Evolutionary conservation across 2,329 filamentous ascomycete species (phyloP), one percentile per base, ranked within the genome.

Genomic region (Phaeoacremonium minimum): DNA sequence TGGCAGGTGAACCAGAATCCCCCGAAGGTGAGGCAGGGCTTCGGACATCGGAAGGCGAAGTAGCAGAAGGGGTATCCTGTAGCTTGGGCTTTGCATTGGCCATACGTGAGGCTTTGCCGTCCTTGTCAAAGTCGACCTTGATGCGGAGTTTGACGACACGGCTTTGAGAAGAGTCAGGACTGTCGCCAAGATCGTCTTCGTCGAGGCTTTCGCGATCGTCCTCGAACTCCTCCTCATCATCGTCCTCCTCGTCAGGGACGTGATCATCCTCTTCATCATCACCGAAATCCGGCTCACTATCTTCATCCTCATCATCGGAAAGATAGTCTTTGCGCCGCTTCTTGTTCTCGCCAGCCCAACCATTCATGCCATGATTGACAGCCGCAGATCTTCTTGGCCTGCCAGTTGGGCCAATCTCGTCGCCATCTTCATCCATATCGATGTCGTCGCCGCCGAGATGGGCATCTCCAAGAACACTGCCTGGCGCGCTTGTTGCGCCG

Each of bases 241-340:
- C 79, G 7, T 75, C 71, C 7, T 67, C 66, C 30, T 75, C 75
- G 35, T 77, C 69, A 0, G 77, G 75, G 14, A 83, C 70, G 35
- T 86, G 81, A 6, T 82, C 82, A 17, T 81, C 79, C 76, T 84
- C 80, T 39, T 85, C 84, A 40, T 89, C 85, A 37, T 85, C 85
- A 9, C 82, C 85, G 34, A 84, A 83, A 30, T 88, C 83, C 54
- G 80, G 87, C 46, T 87, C 83, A 42, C 79, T 81, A 36, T 83
- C 83, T 6, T 80, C 81, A 30, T 77, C 78, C 15, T 67, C 67
- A 18, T 67, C 79, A 70, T 79, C 50, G 26, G 74, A 73, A 39
- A 80, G 74, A 52, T 83, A 80, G 22, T 69, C 68, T 50, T 67
- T 71, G 32, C 45, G 58, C 56, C 63, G 46, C 62, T 71, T 56